Evolutionary conservation across 768 basidiomycete species (phyloP), one percentile per base, ranked within the genome.

Genomic region (Pulveroboletus sp.): DNA sequence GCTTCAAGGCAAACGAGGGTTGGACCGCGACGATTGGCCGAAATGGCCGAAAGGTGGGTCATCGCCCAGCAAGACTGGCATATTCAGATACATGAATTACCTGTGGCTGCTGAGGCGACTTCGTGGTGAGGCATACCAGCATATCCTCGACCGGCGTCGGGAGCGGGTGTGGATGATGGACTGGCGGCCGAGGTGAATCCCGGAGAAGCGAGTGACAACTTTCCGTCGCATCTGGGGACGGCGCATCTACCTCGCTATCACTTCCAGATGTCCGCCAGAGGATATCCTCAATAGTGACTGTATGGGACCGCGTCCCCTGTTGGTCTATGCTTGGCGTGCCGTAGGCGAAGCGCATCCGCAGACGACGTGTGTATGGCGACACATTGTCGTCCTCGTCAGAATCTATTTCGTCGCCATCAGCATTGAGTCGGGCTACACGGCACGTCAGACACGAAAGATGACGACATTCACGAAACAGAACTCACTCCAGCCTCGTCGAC

Each of bases 351-450:
- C 64, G 66, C 66, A 77, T 59, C 9, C 78, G 74, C 59, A 74
- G 70, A 47, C 75, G 77, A 32, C 79, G 75, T 27, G 71, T 65
- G 28, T 79, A 76, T 51, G 83, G 81, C 15, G 82, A 69, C 45
- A 51, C 57, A 28, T 53, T 51, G 33, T 79, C 77, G 52, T 85
- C 83, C 57, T 82, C 81, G 17, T 80, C 80, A 0, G 76, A 74
- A 3, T 81, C 71, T 49, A 84, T 76, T 60, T 84, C 82, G 52
- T 85, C 78, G 1, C 84, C 84, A 58, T 85, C 81, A 2, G 74
- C 67, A 53, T 73, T 65, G 3, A 75, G 56, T 32, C 66, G 65
- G 11, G 70, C 73, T 76, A 54, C 15, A 37, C 9, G 42, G 11
- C 6, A 13, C 21, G 46, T 56, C 39, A 62, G 49, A 54, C 30